phyloP scores from a whole-genome alignment of 164 flowering plant genomes.

The Tetracentron sinense region DNA sequence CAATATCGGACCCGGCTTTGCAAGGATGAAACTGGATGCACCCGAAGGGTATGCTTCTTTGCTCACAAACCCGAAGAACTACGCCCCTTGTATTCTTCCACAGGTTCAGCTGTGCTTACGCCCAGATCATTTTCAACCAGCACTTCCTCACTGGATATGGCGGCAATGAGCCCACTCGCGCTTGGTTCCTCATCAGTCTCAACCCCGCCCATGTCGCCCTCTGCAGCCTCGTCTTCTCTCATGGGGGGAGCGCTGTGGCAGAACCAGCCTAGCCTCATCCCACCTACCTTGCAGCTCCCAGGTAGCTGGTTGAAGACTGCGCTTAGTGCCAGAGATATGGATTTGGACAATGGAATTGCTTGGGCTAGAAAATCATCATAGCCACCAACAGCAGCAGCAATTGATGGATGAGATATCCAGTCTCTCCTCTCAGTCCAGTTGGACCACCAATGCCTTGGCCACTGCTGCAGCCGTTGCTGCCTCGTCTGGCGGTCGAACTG shows the following conservation, averaged over 20 bases:
- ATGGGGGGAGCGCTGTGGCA: conserved; percentile 53
- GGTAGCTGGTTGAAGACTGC: conserved; percentile 74
- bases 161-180: conserved; percentile 41
- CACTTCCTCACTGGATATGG: conserved; percentile 35
- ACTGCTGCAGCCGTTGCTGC: conserved; percentile 23
- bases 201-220: conserved; percentile 74
- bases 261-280: conserved; percentile 48
- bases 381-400: conserved; percentile 42
- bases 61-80: conserved; percentile 83
- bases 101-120: conserved; percentile 84
- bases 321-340: conserved; percentile 68
- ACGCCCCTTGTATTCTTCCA: conserved; percentile 81
- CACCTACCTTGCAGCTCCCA: conserved; percentile 73
- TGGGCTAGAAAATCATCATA: conserved; percentile 39
- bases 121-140: conserved; percentile 45
- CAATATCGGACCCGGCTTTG: conserved; percentile 87
- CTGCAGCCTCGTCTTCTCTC: conserved; percentile 44
- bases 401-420: conserved; percentile 59
- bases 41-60: conserved; percentile 83
- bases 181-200: conserved; percentile 45
- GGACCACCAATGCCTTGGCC: conserved; percentile 32
- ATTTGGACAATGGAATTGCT: conserved; percentile 62
- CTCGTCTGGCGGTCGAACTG: conserved; percentile 15
- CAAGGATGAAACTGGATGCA: conserved; percentile 84
- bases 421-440: conserved; percentile 44